Evolutionary conservation across 2,329 filamentous ascomycete genomes (phyloP).

Genomic region (Leptographium procerum): DNA sequence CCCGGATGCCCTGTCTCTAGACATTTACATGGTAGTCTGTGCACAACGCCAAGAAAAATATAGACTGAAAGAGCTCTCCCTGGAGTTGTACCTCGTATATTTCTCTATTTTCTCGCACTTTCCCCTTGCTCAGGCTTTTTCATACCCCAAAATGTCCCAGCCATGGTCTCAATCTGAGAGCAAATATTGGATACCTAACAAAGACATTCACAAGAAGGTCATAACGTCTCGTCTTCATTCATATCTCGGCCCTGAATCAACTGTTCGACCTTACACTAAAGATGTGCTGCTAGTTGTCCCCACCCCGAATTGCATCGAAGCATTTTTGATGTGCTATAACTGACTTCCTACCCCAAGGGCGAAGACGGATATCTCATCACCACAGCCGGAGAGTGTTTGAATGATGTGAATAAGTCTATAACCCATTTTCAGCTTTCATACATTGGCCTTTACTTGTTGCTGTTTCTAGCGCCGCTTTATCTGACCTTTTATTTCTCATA

Average conservation of each 20-base stretch:
- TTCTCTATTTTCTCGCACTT: neutral
- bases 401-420: constrained; percentile 47
- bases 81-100: neutral
- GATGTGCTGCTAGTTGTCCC: constrained; percentile 27
- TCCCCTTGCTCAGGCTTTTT: neutral
- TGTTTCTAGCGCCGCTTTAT: neutral
- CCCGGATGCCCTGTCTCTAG: too few relatives aligned
- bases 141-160: constrained; percentile 16
- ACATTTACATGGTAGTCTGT: too few relatives aligned
- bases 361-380: constrained; percentile 48
- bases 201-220: constrained; percentile 49
- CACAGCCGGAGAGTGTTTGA: constrained; percentile 21
- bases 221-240: constrained; percentile 48
- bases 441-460: too few relatives aligned
- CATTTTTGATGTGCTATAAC: neutral
- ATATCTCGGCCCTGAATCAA: constrained; percentile 46
- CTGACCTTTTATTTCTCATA: neutral
- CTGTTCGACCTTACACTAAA: constrained; percentile 43
- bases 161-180: constrained; percentile 33
- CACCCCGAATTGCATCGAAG: neutral
- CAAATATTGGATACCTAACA: constrained; percentile 49
- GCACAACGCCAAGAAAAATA: neutral
- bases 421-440: neutral
- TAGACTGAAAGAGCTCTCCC: neutral
- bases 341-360: constrained; percentile 32